Percentiles rank a stretch among this genome's conserved stretches.
phyloP scores from a whole-genome alignment of 768 basidiomycete genomes.

The Cubamyces sp. region DNA sequence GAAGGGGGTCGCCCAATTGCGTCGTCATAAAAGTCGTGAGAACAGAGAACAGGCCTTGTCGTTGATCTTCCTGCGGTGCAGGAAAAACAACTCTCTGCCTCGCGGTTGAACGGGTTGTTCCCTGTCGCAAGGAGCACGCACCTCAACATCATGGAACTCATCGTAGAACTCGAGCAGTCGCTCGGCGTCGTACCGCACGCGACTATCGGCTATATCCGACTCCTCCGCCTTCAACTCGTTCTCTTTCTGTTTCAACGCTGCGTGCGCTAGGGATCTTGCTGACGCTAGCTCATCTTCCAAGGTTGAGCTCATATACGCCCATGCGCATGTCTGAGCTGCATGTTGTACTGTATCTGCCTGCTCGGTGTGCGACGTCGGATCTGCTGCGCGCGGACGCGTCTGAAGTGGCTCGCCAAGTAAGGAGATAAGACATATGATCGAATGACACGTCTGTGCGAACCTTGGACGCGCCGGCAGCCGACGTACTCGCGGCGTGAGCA shows the following conservation, averaged over 20 bases:
- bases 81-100: too few relatives aligned
- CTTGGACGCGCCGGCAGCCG: constrained; percentile 4
- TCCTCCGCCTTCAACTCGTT: constrained; percentile 45
- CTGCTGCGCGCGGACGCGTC: constrained; percentile 9
- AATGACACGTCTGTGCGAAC: not conserved
- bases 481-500: not conserved
- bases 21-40: too few relatives aligned
- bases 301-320: constrained; percentile 62
- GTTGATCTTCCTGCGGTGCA: too few relatives aligned
- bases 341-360: constrained; percentile 44
- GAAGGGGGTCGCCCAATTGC: too few relatives aligned
- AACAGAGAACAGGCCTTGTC: too few relatives aligned
- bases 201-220: constrained; percentile 45
- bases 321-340: constrained; percentile 59
- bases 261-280: constrained; percentile 44
- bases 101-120: too few relatives aligned
- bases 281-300: constrained; percentile 52
- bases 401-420: not conserved
- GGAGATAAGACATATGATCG: not conserved
- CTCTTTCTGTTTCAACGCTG: constrained; percentile 41
- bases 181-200: constrained; percentile 48
- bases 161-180: constrained; percentile 49
- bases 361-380: not conserved
- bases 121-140: constrained; percentile 12
- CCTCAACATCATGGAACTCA: constrained; percentile 45